Evolutionary conservation across 2,329 filamentous ascomycete species (phyloP).

Genomic region (Xylaria sp.): DNA sequence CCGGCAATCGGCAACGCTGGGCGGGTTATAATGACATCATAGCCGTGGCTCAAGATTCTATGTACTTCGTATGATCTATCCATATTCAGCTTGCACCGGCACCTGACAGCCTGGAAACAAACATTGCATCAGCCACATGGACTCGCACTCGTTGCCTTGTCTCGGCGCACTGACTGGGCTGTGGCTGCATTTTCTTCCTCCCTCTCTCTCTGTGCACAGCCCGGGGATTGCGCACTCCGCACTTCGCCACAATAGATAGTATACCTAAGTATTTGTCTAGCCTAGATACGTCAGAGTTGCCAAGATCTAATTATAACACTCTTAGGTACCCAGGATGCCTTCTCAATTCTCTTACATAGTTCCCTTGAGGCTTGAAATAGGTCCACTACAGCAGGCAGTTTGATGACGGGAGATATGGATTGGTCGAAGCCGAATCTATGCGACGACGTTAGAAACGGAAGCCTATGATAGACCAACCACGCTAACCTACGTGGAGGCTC

Average conservation of each 20-base stretch:
- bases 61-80: background rate
- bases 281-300: too few relatives aligned
- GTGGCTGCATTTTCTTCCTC: conserved; percentile 20
- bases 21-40: conserved; percentile 31
- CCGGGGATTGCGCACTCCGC: background rate
- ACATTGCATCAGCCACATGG: conserved; percentile 26
- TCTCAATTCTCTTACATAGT: background rate
- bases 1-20: conserved; percentile 23
- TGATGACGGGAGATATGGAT: background rate
- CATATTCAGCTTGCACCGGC: conserved; percentile 26
- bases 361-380: background rate
- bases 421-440: background rate
- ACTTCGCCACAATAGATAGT: conserved; percentile 10
- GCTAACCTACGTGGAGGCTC: too few relatives aligned
- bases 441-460: too few relatives aligned
- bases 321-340: background rate
- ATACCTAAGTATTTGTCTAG: background rate
- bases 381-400: background rate
- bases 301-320: background rate
- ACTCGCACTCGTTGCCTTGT: background rate
- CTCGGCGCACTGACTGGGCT: background rate
- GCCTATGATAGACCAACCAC: too few relatives aligned
- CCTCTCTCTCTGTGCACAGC: background rate
- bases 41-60: background rate
- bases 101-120: background rate